These are phyloP conservation scores for Penicillium sp. DNA, from an alignment of 2,329 filamentous ascomycete species.

Conservation along the genomic window DNA sequence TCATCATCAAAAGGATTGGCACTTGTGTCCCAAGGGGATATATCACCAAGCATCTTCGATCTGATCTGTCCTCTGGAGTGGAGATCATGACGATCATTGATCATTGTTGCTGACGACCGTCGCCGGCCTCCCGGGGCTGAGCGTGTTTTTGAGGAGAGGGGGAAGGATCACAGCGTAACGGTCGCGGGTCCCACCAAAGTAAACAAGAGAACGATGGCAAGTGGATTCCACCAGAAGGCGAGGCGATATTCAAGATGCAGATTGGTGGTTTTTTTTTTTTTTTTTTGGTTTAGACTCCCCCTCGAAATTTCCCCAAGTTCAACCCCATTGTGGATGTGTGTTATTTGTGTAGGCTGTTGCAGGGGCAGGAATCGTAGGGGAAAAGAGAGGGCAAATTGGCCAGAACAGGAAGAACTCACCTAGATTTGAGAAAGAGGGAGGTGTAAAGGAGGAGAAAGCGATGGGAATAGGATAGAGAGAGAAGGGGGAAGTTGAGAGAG, in stretches of 20 bases:
- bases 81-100: conserved; percentile 17
- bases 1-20: neutral
- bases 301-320: conserved; percentile 3
- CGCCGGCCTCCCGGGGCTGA: conserved; percentile 9
- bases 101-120: conserved; percentile 8
- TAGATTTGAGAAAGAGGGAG: conserved; percentile 17
- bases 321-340: conserved; percentile 4
- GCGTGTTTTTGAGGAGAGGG: conserved; percentile 10
- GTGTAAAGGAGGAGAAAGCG: conserved; percentile 11
- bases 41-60: conserved; percentile 3
- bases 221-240: neutral
- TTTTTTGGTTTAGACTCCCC: neutral
- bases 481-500: conserved; percentile 15
- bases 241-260: neutral
- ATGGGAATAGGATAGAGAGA: conserved; percentile 13
- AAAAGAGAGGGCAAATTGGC: conserved; percentile 7
- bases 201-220: conserved; percentile 17
- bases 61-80: conserved; percentile 1
- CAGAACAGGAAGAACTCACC: conserved; percentile 22
- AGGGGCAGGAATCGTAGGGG: conserved; percentile 9
- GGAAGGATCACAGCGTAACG: conserved; percentile 17
- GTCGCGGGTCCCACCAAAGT: conserved; percentile 20
- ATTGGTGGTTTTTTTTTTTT: neutral
- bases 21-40: neutral
- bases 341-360: conserved; percentile 14